phyloP scores from a whole-genome alignment of 805 yeast genomes.

The Metschnikowia cerradonensis region DNA sequence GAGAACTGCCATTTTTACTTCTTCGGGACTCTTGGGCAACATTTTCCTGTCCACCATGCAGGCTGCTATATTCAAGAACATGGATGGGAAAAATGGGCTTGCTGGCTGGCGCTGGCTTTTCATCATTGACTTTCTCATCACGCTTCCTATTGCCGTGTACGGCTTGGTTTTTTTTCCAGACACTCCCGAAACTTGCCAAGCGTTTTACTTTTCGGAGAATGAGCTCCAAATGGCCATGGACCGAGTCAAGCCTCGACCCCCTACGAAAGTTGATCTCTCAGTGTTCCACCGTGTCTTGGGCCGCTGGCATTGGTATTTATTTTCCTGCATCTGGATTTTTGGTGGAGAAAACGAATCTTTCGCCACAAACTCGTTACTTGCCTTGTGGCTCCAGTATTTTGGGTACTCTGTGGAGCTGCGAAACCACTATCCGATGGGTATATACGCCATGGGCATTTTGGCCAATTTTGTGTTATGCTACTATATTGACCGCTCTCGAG shows the following conservation, averaged over 20 bases:
- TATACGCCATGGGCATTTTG: constrained; percentile 47
- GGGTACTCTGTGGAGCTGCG: constrained; percentile 42
- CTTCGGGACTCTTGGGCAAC: constrained; percentile 52
- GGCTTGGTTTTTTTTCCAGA: constrained; percentile 61
- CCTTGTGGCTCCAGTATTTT: constrained; percentile 42
- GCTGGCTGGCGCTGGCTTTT: constrained; percentile 70
- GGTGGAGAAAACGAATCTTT: constrained; percentile 49
- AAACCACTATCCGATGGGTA: constrained; percentile 54
- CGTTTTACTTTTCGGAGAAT: constrained; percentile 36
- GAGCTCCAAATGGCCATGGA: constrained; percentile 10
- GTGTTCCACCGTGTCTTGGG: constrained; percentile 37
- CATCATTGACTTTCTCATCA: constrained; percentile 56
- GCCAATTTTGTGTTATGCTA: constrained; percentile 42
- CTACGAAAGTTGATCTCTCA: constrained; percentile 18
- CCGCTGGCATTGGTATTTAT: constrained; percentile 57
- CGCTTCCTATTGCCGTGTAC: constrained; percentile 53
- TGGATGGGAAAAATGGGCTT: constrained; percentile 46
- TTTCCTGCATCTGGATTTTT: constrained; percentile 48
- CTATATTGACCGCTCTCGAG: constrained; percentile 37
- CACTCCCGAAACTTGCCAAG: constrained; percentile 39
- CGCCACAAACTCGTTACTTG: constrained; percentile 43
- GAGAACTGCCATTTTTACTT: constrained; percentile 51
- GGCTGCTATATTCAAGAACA: constrained; percentile 45
- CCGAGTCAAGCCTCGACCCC: constrained; percentile 8
- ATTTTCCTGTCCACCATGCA: constrained; percentile 55